These are phyloP conservation scores for Mangifera indica DNA, from an alignment of 345 rosid species.

Conservation along the genomic window DNA sequence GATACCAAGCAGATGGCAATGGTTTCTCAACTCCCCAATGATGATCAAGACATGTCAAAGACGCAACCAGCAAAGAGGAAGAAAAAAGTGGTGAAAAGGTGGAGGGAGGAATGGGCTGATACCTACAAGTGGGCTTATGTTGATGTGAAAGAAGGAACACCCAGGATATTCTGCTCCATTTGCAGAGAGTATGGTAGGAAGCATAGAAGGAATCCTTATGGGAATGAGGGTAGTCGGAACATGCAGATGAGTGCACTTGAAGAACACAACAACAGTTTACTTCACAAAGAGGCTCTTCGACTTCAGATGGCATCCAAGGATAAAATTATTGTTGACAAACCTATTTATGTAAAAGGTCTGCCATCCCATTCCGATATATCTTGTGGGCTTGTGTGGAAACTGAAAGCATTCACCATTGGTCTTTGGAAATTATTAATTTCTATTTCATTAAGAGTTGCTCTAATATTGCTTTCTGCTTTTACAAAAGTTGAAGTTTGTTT, in stretches of 20 bases:
- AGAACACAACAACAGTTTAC: slow-evolving; percentile 97
- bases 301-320: slow-evolving; percentile 98
- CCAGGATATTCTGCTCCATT: slow-evolving; percentile 94
- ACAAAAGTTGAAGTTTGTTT: neutral
- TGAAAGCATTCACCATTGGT: neutral
- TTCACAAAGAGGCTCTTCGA: slow-evolving; percentile 98
- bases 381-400: neutral
- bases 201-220: slow-evolving; percentile 95
- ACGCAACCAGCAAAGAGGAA: slow-evolving; percentile 70
- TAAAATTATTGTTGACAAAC: slow-evolving; percentile 82
- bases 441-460: neutral
- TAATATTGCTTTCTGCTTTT: neutral
- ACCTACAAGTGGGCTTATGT: slow-evolving; percentile 99
- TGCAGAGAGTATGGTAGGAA: slow-evolving; percentile 97
- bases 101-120: slow-evolving; percentile 99
- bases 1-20: slow-evolving; percentile 76
- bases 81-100: slow-evolving; percentile 96
- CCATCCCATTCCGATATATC: slow-evolving; percentile 13
- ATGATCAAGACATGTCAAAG: slow-evolving; percentile 73
- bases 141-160: slow-evolving; percentile 94
- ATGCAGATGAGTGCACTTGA: slow-evolving; percentile 99
- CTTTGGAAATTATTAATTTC: neutral
- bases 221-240: slow-evolving; percentile 98
- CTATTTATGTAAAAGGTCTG: slow-evolving; percentile 87
- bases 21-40: slow-evolving; percentile 63